Conservation (phyloP, 202 grass and related monocot species). For the Schoenoplectus triqueter region DNA sequence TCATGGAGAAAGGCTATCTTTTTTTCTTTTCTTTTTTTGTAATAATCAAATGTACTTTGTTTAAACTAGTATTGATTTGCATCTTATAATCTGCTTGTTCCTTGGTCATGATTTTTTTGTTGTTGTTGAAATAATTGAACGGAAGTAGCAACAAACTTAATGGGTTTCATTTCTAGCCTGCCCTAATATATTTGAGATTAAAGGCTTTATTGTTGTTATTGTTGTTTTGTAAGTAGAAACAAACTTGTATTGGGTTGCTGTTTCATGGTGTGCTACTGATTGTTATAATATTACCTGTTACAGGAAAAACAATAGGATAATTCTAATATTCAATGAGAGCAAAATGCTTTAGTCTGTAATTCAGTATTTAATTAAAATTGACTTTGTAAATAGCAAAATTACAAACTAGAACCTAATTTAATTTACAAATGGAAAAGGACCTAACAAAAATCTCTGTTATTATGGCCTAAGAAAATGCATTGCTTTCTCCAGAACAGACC, state of each 20-base stretch:
- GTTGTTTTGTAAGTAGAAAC: not conserved
- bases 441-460: not conserved
- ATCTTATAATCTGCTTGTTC: not conserved
- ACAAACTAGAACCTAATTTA: conserved; percentile 24
- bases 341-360: not conserved
- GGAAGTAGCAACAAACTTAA: no score
- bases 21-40: not conserved
- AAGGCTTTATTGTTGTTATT: no score
- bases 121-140: not conserved
- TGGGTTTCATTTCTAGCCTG: no score
- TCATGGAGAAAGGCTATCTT: not conserved
- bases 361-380: not conserved
- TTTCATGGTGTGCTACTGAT: not conserved
- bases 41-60: conserved; percentile 3
- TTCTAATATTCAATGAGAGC: not conserved
- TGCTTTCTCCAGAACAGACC: conserved; percentile 46
- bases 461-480: conserved; percentile 36
- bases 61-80: conserved; percentile 14
- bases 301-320: not conserved
- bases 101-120: not conserved
- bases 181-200: no score
- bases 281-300: not conserved
- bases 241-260: conserved; percentile 1
- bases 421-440: not conserved
- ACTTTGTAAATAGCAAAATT: not conserved